phyloP scores from a whole-genome alignment of 768 basidiomycete species.

The Leccinum sublutescens region DNA sequence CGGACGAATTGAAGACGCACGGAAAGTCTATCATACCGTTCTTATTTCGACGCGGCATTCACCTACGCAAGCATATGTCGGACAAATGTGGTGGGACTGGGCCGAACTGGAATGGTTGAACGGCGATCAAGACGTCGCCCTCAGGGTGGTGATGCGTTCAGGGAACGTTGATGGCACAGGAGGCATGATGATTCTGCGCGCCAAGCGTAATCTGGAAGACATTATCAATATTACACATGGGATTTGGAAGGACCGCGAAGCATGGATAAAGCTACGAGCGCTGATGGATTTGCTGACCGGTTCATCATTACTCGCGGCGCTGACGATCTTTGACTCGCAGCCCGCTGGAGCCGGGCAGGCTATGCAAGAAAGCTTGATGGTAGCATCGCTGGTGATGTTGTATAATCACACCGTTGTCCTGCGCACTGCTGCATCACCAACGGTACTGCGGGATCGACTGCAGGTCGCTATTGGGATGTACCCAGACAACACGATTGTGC shows the following conservation, averaged over 20 bases:
- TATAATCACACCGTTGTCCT: slow-evolving; percentile 57
- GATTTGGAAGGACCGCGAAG: slow-evolving; percentile 57
- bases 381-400: slow-evolving; percentile 56
- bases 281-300: slow-evolving; percentile 62
- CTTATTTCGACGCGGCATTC: slow-evolving; percentile 46
- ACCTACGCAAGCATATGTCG: slow-evolving; percentile 35
- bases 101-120: slow-evolving; percentile 81
- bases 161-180: slow-evolving; percentile 51
- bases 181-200: slow-evolving; percentile 57
- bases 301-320: slow-evolving; percentile 39
- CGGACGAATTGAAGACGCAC: slow-evolving; percentile 62
- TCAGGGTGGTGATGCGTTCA: slow-evolving; percentile 53
- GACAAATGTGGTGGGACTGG: slow-evolving; percentile 78
- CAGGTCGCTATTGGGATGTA: slow-evolving; percentile 54
- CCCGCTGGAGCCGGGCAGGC: slow-evolving; percentile 17
- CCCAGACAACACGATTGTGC: slow-evolving; percentile 66
- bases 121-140: slow-evolving; percentile 47
- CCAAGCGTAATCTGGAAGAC: slow-evolving; percentile 63
- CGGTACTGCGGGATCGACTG: slow-evolving; percentile 55
- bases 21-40: slow-evolving; percentile 74
- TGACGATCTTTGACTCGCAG: slow-evolving; percentile 37
- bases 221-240: slow-evolving; percentile 30
- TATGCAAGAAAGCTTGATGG: slow-evolving; percentile 50
- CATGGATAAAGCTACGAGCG: slow-evolving; percentile 64
- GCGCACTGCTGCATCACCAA: slow-evolving; percentile 56